A percentile compares a stretch with the other conserved stretches of the same genome.
Evolutionary conservation across 306 rosid species (phyloP).

Genomic region (Cercis canadensis): DNA sequence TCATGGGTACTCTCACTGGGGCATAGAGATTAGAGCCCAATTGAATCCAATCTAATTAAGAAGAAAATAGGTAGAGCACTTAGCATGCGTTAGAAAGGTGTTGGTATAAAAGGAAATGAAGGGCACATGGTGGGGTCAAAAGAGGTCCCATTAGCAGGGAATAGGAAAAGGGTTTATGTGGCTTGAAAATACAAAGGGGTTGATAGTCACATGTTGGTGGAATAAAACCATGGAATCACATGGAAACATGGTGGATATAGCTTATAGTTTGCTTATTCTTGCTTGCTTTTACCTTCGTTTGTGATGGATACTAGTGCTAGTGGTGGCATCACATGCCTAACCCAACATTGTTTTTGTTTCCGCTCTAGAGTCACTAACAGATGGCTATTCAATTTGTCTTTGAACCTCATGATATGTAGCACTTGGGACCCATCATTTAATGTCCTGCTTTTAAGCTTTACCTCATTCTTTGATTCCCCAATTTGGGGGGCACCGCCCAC

Average conservation of each 20-base stretch:
- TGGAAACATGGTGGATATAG: conserved; percentile 39
- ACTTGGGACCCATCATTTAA: conserved; percentile 53
- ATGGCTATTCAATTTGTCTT: conserved; percentile 47
- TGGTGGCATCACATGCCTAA: conserved; percentile 59
- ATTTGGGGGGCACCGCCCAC: conserved; percentile 41
- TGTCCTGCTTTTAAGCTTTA: conserved; percentile 28
- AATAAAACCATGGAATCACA: conserved; percentile 68
- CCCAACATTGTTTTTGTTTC: conserved; percentile 59
- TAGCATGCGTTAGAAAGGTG: conserved; percentile 44
- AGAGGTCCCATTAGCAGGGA: conserved; percentile 39
- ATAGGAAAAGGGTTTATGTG: conserved; percentile 45
- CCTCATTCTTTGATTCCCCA: conserved; percentile 17
- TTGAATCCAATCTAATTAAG: too few relatives aligned
- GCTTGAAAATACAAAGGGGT: conserved; percentile 34
- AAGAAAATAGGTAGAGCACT: conserved; percentile 19
- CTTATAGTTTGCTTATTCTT: background rate
- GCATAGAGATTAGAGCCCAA: too few relatives aligned
- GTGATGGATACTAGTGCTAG: conserved; percentile 43
- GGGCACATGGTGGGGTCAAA: conserved; percentile 40
- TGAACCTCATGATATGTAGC: conserved; percentile 32
- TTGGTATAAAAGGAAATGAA: conserved; percentile 37
- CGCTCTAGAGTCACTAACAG: conserved; percentile 31
- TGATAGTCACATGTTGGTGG: conserved; percentile 66
- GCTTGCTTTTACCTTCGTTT: conserved; percentile 36
- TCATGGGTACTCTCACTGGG: too few relatives aligned